Evolutionary conservation across 371 early-diverging fungal genomes (phyloP), one percentile per base, ranked within the genome.

Genomic region (Rhizopus delemar): DNA sequence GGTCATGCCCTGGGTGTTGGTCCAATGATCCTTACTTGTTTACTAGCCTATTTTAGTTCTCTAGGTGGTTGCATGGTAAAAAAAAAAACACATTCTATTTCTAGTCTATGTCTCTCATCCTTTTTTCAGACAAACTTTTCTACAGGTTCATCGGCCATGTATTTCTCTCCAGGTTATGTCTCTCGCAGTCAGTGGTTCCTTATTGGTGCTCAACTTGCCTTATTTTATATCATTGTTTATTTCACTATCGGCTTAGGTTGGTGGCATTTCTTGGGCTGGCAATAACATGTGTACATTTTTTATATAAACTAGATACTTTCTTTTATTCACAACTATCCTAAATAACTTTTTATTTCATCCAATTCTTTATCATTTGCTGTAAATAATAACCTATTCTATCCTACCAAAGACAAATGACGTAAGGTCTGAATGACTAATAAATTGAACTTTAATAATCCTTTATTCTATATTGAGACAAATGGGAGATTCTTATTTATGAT

Each of bases 1-100:
- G 92, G 87, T 0, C 76, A 81, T 57, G 72, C 72, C 4, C 72
- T 90, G 32, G 80, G 81, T 1, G 82, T 78, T 39, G 80, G 89
- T 35, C 86, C 87, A 5, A 68, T 73, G 61, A 59, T 86, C 15
- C 48, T 86, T 2, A 76, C 85, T 5, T 83, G 83, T 4, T 63
- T 88, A 4, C 45, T 92, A 34, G 85, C 86, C 2, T 83, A 88
- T 54, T 87, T 87, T 70, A 82, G 88, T 53, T 75, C 86, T 5
- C 64, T 89, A 8, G 75, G 83, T 15, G 88, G 86, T 11, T 84
- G 87, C 53, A 74, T 90, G 77, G 85, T 85, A 65, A 76, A 73
- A 31, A 6, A 35, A 36, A 36, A 32, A 57, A 12, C 28, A 7
- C 41, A 31, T 33, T 41, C 15, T 31, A 29, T 63, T n/a, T n/a